Evolutionary conservation across 306 rosid genomes (phyloP), one percentile per base, ranked within the genome.

Genomic region (Quercus engelmannii): DNA sequence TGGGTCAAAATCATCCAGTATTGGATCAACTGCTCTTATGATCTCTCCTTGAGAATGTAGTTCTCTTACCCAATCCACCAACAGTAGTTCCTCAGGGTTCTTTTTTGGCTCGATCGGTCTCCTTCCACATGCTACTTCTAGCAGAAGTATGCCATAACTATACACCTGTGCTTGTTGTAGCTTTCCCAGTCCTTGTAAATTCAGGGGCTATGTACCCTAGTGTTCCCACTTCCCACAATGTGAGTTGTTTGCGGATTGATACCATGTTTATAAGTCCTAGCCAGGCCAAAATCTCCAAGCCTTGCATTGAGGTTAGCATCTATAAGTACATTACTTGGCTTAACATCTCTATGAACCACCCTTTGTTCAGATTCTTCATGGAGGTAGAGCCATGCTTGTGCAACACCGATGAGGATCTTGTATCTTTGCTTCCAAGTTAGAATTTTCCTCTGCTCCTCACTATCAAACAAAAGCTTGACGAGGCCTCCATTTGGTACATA

Each of bases 321-420:
- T 68, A 75, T 77, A 41, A 81, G 49, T 5, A 83, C 65, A 65
- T 86, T 81, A 56, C 85, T 81, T 8, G 85, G 79, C 69, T 86
- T 86, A 3, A 80, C 73, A 59, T 83, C 82, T 81, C 84, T 86
- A 43, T 81, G 87, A 78, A 86, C 81, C 62, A 81, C 86, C 70
- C 67, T 69, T 31, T 75, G 78, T 28, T 73, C 75, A 54, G 87
- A 83, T 78, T 83, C 87, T 86, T 86, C 86, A 59, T 83, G 84
- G 38, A 83, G 87, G 71, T 83, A 81, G 17, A 78, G 31, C 78
- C 69, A 70, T 28, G 78, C 82, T 59, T 77, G 74, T 6, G 90
- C 82, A 10, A 86, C 82, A 12, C 84, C 82, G 28, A 71, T 81
- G 57, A 86, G 73, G 80, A 81, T 80, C 69, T 18, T 86, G 74